Evolutionary conservation across 1,139 yeast genomes (phyloP).

Genomic region (Taphrina deformans): DNA sequence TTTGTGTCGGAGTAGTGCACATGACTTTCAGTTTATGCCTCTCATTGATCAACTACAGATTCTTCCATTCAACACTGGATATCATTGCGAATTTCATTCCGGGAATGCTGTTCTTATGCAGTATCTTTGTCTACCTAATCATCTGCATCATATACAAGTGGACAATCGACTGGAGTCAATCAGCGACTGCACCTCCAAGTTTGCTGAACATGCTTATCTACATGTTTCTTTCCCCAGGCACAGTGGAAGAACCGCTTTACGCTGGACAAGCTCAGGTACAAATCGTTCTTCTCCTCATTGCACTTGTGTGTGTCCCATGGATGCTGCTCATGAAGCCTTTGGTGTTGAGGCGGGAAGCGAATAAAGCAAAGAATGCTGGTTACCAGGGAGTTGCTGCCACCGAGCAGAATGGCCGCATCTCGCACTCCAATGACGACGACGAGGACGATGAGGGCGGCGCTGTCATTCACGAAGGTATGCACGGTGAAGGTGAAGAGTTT

Average conservation of each 20-base stretch:
- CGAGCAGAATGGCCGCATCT: conserved; percentile 40
- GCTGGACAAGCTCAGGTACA: conserved; percentile 83
- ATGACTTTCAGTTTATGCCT: conserved; percentile 89
- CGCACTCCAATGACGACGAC: conserved; percentile 41
- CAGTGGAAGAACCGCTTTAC: conserved; percentile 75
- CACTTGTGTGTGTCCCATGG: conserved; percentile 94
- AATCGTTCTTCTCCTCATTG: conserved; percentile 67
- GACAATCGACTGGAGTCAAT: conserved; percentile 86
- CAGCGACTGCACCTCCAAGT: conserved; percentile 81
- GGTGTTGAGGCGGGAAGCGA: conserved; percentile 55
- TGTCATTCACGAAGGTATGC: conserved; percentile 42
- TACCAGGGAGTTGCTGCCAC: conserved; percentile 42
- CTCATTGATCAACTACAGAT: conserved; percentile 76
- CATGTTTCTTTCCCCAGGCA: conserved; percentile 94
- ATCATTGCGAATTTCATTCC: conserved; percentile 92
- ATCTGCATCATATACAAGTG: conserved; percentile 87
- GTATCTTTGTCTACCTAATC: conserved; percentile 88
- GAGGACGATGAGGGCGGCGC: conserved; percentile 43
- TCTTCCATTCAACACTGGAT: conserved; percentile 75
- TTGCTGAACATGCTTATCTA: conserved; percentile 89
- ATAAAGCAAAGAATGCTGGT: conserved; percentile 43
- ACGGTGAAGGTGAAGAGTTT: conserved; percentile 53
- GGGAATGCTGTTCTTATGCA: conserved; percentile 89
- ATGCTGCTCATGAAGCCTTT: conserved; percentile 83
- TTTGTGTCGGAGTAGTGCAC: conserved; percentile 90